Conservation (phyloP, 352 stramenopile species). For the Phytopythium mirpurense region DNA sequence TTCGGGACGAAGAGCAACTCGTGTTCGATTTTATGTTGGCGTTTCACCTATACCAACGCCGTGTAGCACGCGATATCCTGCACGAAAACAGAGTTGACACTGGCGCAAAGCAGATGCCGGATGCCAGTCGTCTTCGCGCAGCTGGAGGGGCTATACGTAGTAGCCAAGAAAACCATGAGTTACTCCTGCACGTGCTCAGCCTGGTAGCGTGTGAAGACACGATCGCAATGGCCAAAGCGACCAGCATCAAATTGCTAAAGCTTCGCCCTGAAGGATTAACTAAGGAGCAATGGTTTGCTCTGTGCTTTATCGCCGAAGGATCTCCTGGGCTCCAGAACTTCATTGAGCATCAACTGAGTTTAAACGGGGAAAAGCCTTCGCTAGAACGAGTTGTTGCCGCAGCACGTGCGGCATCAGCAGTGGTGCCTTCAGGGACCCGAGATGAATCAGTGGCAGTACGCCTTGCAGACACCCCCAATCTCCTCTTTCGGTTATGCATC, state of each 20-base stretch:
- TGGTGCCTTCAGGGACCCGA: no score
- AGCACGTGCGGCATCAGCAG: not conserved
- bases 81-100: not conserved
- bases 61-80: not conserved
- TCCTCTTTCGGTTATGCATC: slow-evolving; percentile 20
- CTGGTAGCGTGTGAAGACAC: not conserved
- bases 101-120: not conserved
- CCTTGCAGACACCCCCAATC: not conserved
- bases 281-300: slow-evolving; percentile 13
- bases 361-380: not conserved
- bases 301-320: slow-evolving; percentile 27
- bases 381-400: not conserved
- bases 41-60: slow-evolving; percentile 25
- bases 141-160: not conserved
- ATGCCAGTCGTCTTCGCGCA: not conserved
- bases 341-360: no score
- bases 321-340: slow-evolving; percentile 22
- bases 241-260: slow-evolving; percentile 14
- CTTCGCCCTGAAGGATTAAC: slow-evolving; percentile 17
- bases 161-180: not conserved
- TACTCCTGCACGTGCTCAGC: slow-evolving; percentile 1
- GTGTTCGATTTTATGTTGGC: slow-evolving; percentile 37
- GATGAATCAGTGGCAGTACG: not conserved
- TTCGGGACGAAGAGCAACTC: slow-evolving; percentile 26
- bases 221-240: not conserved